A percentile compares a stretch with the other conserved stretches of the same genome.
phyloP scores from a whole-genome alignment of 202 grass and related monocot species.

The Panicum virgatum region DNA sequence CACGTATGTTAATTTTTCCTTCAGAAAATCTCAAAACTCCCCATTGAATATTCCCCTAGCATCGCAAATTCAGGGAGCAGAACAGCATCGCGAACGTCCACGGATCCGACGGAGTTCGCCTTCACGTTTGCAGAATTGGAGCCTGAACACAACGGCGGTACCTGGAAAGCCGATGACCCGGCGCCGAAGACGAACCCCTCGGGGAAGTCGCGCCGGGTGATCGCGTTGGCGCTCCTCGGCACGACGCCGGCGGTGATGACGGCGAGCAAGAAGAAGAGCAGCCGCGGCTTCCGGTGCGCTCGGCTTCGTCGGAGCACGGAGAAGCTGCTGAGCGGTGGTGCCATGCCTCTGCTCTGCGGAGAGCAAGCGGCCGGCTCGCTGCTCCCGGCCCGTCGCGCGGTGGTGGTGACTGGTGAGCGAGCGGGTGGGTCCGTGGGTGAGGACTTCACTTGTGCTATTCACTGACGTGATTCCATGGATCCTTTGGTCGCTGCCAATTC shows the following conservation, averaged over 20 bases:
- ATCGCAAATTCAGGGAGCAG: not conserved
- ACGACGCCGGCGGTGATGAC: not conserved
- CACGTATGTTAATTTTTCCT: not conserved
- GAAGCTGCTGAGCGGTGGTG: not conserved
- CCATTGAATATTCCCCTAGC: not conserved
- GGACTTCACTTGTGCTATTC: not conserved
- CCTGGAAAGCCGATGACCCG: slow-evolving; percentile 68
- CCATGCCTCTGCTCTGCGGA: not conserved
- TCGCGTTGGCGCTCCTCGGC: slow-evolving; percentile 5
- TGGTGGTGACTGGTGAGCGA: not conserved
- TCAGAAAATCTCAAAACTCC: not conserved
- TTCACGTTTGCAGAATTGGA: not conserved
- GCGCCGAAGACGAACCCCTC: slow-evolving; percentile 69
- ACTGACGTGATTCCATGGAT: not conserved
- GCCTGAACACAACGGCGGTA: not conserved
- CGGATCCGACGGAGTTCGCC: not conserved
- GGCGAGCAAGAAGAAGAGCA: not conserved
- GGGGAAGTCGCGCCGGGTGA: slow-evolving; percentile 56
- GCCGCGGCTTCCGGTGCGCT: not conserved
- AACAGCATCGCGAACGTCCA: not conserved
- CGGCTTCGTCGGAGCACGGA: not conserved
- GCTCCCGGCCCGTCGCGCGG: not conserved
- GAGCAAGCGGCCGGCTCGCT: not conserved
- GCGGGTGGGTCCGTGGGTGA: not conserved
- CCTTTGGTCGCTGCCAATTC: not conserved